phyloP scores from a whole-genome alignment of 2,329 filamentous ascomycete genomes.

The Coniochaeta sp. region DNA sequence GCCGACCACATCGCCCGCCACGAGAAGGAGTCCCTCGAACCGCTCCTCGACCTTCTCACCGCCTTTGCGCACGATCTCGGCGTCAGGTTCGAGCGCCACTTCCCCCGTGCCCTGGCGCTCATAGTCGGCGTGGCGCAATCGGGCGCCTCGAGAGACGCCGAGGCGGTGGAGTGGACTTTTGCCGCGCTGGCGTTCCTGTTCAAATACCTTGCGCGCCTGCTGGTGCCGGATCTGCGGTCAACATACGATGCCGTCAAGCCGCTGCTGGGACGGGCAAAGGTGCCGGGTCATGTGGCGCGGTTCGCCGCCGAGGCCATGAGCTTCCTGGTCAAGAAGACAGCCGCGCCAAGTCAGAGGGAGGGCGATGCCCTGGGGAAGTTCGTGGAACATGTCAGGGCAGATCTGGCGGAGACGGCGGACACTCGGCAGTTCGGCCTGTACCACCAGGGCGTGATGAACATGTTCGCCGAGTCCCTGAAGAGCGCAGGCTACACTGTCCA shows the following conservation, averaged over 20 bases:
- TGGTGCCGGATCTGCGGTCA: constrained; percentile 79
- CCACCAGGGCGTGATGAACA: constrained; percentile 81
- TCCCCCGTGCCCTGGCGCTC: constrained; percentile 65
- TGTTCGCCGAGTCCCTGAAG: constrained; percentile 79
- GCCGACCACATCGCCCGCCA: constrained; percentile 68
- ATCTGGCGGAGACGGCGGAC: constrained; percentile 50
- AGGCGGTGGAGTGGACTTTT: constrained; percentile 98
- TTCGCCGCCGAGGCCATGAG: constrained; percentile 95
- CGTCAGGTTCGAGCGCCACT: constrained; percentile 80
- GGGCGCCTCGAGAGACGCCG: constrained; percentile 64
- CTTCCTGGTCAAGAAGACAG: constrained; percentile 86
- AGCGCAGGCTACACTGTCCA: constrained; percentile 53
- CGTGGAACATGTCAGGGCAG: constrained; percentile 63
- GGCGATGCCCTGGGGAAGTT: constrained; percentile 60
- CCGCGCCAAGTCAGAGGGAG: constrained; percentile 68
- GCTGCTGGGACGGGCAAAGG: constrained; percentile 73
- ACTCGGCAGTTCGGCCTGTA: constrained; percentile 61
- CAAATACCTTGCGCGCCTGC: constrained; percentile 86
- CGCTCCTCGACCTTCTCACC: constrained; percentile 78
- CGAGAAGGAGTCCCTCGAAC: constrained; percentile 76
- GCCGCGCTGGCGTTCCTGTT: constrained; percentile 90
- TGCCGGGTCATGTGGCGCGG: constrained; percentile 79
- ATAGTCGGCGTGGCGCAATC: constrained; percentile 68
- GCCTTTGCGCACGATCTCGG: constrained; percentile 95
- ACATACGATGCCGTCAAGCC: constrained; percentile 78